Conservation (phyloP, 2,329 filamentous ascomycete species). For the Alternaria solani region DNA sequence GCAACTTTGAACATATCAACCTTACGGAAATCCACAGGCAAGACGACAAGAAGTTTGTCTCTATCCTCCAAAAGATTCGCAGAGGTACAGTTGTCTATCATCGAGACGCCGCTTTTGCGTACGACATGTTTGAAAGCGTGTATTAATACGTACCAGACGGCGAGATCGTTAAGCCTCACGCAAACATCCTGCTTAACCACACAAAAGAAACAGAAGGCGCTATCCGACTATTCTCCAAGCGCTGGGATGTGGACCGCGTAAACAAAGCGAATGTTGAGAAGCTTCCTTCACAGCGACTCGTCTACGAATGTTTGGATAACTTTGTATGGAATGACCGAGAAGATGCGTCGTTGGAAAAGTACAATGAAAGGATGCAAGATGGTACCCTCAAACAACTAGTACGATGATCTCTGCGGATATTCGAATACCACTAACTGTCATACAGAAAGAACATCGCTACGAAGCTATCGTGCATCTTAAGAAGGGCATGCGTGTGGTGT, state of each 20-base stretch:
- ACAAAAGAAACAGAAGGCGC: constrained; percentile 53
- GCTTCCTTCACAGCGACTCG: constrained; percentile 33
- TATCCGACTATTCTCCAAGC: constrained; percentile 57
- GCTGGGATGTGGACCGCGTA: constrained; percentile 43
- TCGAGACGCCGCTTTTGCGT: not conserved
- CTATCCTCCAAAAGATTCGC: constrained; percentile 64
- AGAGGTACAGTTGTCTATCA: constrained; percentile 50
- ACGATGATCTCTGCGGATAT: not conserved
- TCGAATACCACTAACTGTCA: not conserved
- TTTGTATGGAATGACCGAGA: constrained; percentile 51
- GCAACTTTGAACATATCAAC: constrained; percentile 62
- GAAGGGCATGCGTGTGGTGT: constrained; percentile 61
- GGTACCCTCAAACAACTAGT: constrained; percentile 32
- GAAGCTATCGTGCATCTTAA: constrained; percentile 58
- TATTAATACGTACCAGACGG: constrained; percentile 21
- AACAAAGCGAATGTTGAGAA: constrained; percentile 47
- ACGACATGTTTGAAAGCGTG: no score
- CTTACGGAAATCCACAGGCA: constrained; percentile 67
- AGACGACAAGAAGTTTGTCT: constrained; percentile 62
- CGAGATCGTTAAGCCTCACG: constrained; percentile 49
- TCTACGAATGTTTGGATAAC: constrained; percentile 51
- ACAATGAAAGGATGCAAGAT: constrained; percentile 11
- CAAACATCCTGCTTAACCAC: constrained; percentile 57
- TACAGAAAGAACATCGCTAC: constrained; percentile 56
- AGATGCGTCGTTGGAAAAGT: constrained; percentile 25